These are phyloP conservation scores for Crotalaria pallida DNA, from an alignment of 306 rosid genomes.

Conservation along the genomic window DNA sequence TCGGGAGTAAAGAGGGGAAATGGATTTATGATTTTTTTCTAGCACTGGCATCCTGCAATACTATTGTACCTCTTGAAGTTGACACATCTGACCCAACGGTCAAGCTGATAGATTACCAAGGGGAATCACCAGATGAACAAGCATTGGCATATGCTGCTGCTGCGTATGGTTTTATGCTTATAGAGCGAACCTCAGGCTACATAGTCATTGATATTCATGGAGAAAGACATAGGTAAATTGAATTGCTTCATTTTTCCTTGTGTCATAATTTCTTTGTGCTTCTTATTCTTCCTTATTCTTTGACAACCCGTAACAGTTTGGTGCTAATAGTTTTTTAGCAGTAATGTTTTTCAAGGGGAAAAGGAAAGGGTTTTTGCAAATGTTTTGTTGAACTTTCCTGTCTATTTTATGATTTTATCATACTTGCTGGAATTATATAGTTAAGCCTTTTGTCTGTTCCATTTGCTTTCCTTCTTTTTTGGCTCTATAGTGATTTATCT, in stretches of 20 bases:
- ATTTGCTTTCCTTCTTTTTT: background rate
- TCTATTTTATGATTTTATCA: background rate
- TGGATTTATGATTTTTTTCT: slow-evolving; percentile 71
- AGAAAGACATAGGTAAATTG: slow-evolving; percentile 53
- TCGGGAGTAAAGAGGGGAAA: slow-evolving; percentile 37
- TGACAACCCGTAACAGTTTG: background rate
- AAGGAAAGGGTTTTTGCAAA: background rate
- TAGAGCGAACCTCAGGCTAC: slow-evolving; percentile 92
- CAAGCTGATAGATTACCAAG: slow-evolving; percentile 88
- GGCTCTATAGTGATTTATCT: slow-evolving; percentile 10
- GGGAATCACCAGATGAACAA: slow-evolving; percentile 99
- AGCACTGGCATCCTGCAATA: slow-evolving; percentile 93
- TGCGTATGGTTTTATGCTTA: slow-evolving; percentile 79
- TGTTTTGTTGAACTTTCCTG: background rate
- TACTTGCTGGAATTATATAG: background rate
- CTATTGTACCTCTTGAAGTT: slow-evolving; percentile 80
- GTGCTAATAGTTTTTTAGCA: background rate
- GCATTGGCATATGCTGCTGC: slow-evolving; percentile 93
- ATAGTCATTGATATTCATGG: slow-evolving; percentile 82
- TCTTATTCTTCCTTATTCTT: slow-evolving; percentile 14
- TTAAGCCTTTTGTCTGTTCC: background rate
- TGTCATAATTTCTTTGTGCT: background rate
- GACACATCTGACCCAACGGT: slow-evolving; percentile 62
- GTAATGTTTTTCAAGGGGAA: background rate
- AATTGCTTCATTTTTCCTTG: background rate